Percentiles rank a stretch among this genome's conserved stretches.
These are phyloP conservation scores for Aspergillus bridgeri DNA, from an alignment of 495 filamentous ascomycete genomes.

Conservation along the genomic window DNA sequence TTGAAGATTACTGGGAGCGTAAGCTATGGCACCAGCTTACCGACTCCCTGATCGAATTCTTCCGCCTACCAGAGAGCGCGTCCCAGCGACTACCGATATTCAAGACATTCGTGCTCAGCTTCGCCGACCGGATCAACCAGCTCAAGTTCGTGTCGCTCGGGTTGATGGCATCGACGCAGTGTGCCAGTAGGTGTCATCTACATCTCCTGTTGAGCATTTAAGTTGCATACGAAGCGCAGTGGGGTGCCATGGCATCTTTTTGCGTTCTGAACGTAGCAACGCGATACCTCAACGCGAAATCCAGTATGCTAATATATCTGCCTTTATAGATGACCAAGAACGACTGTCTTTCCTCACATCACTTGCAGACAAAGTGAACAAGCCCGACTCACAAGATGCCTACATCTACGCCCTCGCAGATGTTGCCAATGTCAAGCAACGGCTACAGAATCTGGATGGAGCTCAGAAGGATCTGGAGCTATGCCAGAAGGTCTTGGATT, in stretches of 20 bases:
- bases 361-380: conserved; percentile 84
- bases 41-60: conserved; percentile 82
- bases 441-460: conserved; percentile 67
- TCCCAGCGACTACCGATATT: conserved; percentile 84
- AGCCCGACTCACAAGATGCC: conserved; percentile 90
- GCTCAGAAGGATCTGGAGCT: conserved; percentile 81
- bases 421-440: conserved; percentile 83
- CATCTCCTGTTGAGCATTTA: background rate
- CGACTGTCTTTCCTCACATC: conserved; percentile 81
- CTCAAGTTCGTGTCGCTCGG: conserved; percentile 91
- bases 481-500: conserved; percentile 82
- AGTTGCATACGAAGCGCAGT: background rate
- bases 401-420: conserved; percentile 91
- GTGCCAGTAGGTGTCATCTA: conserved; percentile 59
- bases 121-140: conserved; percentile 98
- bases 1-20: conserved; percentile 97
- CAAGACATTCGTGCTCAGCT: conserved; percentile 91
- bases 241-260: too few species aligned
- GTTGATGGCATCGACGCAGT: conserved; percentile 80
- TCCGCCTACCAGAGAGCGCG: conserved; percentile 74
- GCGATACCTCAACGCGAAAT: background rate
- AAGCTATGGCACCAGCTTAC: conserved; percentile 99
- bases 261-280: too few species aligned
- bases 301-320: background rate
- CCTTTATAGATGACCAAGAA: conserved; percentile 70